Base-by-base conservation (phyloP, 768 basidiomycete species). In the Cystofilobasidium bisporidii region DNA sequence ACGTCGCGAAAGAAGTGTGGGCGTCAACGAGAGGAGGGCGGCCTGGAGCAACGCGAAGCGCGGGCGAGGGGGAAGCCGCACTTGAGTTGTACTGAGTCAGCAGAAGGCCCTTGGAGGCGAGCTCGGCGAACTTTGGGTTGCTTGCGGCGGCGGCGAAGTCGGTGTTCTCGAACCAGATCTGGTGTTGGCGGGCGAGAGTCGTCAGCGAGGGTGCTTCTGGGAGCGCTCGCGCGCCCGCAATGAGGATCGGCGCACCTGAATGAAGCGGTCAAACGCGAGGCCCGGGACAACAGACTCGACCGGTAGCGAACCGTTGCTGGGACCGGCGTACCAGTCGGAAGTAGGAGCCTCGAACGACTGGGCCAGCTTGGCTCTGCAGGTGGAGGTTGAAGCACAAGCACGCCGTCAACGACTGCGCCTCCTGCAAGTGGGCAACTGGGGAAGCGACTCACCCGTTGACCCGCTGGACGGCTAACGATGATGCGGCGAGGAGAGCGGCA, bases 31-130 rank as follows among this genome's bases (percentile, higher is more conserved):
- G 18, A 6, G 14, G 36, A n/a, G 61, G 20, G 14, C 26, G n/a
- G n/a, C 22, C n/a, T 26, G 66, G 70, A 43, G 5, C 9, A 28
- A 32, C 47, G 36, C n/a, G n/a, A n/a, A n/a, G n/a, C n/a, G n/a
- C n/a, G n/a, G n/a, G n/a, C n/a, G n/a, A n/a, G n/a, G n/a, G n/a
- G n/a, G n/a, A n/a, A n/a, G n/a, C n/a, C n/a, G n/a, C 33, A 66
- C 65, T 65, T 32, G 69, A 72, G 58, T 72, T 71, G 65, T 70
- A 75, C 38, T 71, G 80, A 50, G 69, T 74, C 22, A 83, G 74
- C 9, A 78, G 70, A 65, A 86, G 77, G 10, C 85, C 84, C 72
- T 85, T 78, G 57, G 78, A 70, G 20, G 81, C 80, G 65, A 86
- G 74, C 56, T 75, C 57, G 60, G 73, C 69, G 73, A 80, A 80